Evolutionary conservation across 2,329 filamentous ascomycete genomes (phyloP).

Genomic region (Rasamsonia emersonii): DNA sequence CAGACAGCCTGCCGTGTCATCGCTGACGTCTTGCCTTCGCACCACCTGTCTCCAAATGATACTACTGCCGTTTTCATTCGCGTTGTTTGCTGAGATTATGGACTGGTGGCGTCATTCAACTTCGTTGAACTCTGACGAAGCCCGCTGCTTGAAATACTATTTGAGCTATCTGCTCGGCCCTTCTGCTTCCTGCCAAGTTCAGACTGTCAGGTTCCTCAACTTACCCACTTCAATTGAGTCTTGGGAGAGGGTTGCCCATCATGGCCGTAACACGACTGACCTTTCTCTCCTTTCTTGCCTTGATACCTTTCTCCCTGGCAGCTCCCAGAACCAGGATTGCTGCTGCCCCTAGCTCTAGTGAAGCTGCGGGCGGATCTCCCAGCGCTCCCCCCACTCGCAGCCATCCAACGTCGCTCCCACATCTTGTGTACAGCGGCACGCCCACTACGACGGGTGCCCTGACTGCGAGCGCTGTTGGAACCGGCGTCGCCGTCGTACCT

Average conservation of each 20-base stretch:
- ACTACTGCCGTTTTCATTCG: background rate
- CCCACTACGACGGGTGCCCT: slow-evolving; percentile 63
- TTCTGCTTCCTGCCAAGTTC: background rate
- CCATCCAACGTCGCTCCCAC: slow-evolving; percentile 47
- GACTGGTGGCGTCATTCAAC: slow-evolving; percentile 2
- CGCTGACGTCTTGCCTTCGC: too few species aligned
- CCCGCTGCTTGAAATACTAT: background rate
- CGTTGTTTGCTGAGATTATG: slow-evolving; percentile 1
- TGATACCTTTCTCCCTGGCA: slow-evolving; percentile 12
- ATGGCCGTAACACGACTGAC: slow-evolving; percentile 12
- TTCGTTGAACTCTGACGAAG: background rate
- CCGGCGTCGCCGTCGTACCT: slow-evolving; percentile 50
- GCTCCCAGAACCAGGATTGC: slow-evolving; percentile 7
- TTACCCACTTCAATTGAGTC: background rate
- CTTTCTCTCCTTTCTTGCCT: slow-evolving; percentile 11
- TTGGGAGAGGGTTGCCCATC: background rate
- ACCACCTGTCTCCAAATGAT: too few species aligned
- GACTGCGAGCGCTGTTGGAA: slow-evolving; percentile 40
- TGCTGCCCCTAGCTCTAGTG: slow-evolving; percentile 1
- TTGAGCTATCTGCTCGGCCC: too few species aligned
- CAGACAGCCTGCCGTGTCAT: background rate
- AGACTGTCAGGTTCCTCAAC: background rate
- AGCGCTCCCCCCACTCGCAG: slow-evolving; percentile 35
- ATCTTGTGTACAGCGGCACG: slow-evolving; percentile 60
- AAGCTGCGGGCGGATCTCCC: background rate